These are phyloP conservation scores for Oryza rufipogon DNA, from an alignment of 176 grass and related monocot genomes.

Conservation along the genomic window DNA sequence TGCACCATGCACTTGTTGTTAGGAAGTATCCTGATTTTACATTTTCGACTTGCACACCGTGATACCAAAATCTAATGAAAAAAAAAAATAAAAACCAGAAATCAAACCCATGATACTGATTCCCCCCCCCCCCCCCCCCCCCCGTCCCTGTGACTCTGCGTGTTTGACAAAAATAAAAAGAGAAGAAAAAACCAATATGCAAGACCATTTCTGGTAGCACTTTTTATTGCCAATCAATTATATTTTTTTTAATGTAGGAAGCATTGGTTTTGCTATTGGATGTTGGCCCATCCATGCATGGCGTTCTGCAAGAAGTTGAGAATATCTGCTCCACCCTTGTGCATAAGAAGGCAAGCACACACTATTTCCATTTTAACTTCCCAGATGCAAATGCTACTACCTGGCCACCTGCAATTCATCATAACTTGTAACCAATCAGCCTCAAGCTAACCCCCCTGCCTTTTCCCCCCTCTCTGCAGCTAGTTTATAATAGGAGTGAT, in stretches of 20 bases:
- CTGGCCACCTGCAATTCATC: background rate
- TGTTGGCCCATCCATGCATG: slow-evolving; percentile 89
- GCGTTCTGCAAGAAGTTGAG: slow-evolving; percentile 70
- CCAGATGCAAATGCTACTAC: background rate
- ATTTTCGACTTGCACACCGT: background rate
- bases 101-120: too few species aligned
- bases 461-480: slow-evolving; percentile 46
- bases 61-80: background rate
- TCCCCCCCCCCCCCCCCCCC: too few species aligned
- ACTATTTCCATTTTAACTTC: background rate
- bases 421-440: background rate
- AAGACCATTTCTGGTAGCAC: background rate
- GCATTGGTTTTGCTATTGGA: slow-evolving; percentile 77
- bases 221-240: background rate
- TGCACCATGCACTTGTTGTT: too few species aligned
- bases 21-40: too few species aligned
- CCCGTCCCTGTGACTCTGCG: background rate
- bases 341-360: slow-evolving; percentile 77
- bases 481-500: slow-evolving; percentile 73
- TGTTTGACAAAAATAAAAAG: background rate
- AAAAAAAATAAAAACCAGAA: background rate
- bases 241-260: slow-evolving; percentile 47
- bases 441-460: background rate
- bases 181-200: background rate
- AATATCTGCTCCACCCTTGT: slow-evolving; percentile 70